phyloP scores from a whole-genome alignment of 768 basidiomycete genomes.

The Floccularia luteovirens region DNA sequence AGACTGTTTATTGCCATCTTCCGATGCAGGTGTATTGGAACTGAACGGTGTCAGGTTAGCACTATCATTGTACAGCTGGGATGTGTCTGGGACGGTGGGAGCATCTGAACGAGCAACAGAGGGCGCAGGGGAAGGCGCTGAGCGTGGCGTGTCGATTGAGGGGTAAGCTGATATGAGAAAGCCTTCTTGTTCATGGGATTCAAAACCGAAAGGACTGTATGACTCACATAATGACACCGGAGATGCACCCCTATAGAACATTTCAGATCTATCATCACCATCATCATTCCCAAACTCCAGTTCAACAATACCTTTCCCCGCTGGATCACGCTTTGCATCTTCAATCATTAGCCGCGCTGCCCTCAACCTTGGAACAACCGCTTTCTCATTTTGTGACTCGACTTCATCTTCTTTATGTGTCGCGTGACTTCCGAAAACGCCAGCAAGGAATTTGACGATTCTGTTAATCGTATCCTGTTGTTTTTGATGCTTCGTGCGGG shows the following conservation, averaged over 20 bases:
- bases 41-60: neutral
- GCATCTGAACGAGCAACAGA: slow-evolving; percentile 22
- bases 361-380: slow-evolving; percentile 43
- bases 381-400: slow-evolving; percentile 20
- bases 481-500: neutral
- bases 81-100: slow-evolving; percentile 10
- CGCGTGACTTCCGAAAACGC: slow-evolving; percentile 69
- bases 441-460: slow-evolving; percentile 91
- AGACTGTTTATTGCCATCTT: neutral
- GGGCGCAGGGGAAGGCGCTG: slow-evolving; percentile 26
- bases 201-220: no score
- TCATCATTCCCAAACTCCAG: slow-evolving; percentile 12
- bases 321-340: slow-evolving; percentile 32
- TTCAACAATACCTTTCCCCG: slow-evolving; percentile 21
- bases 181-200: no score
- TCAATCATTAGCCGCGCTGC: slow-evolving; percentile 65
- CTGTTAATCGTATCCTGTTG: slow-evolving; percentile 88
- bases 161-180: slow-evolving; percentile 29
- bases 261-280: slow-evolving; percentile 7
- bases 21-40: neutral
- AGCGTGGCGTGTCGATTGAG: slow-evolving; percentile 37
- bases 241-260: slow-evolving; percentile 7
- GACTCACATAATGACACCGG: no score
- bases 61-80: no score
- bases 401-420: slow-evolving; percentile 20